Evolutionary conservation across 352 stramenopile species (phyloP).

Genomic region (Globisporangium parvum): DNA sequence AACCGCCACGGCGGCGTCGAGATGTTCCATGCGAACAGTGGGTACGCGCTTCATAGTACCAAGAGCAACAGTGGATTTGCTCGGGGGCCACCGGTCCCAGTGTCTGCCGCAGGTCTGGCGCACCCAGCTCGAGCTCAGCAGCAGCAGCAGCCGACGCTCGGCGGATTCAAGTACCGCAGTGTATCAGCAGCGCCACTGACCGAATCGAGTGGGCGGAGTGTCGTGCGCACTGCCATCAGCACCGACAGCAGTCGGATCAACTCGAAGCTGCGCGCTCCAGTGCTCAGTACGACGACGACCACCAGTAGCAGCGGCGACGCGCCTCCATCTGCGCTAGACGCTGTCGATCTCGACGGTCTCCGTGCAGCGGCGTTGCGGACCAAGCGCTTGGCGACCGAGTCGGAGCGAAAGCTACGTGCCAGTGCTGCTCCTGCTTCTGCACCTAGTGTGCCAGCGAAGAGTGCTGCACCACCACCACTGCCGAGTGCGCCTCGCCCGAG

Average conservation of each 20-base stretch:
- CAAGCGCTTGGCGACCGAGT: slow-evolving; percentile 23
- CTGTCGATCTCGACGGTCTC: slow-evolving; percentile 59
- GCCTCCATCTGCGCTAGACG: neutral
- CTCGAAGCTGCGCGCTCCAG: slow-evolving; percentile 3
- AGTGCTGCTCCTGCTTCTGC: too few species aligned
- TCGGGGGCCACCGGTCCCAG: neutral
- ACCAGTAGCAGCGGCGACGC: slow-evolving; percentile 11
- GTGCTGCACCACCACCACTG: slow-evolving; percentile 7
- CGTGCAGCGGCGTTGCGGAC: slow-evolving; percentile 56
- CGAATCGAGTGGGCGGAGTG: too few species aligned
- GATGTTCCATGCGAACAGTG: slow-evolving; percentile 28
- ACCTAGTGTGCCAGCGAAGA: too few species aligned
- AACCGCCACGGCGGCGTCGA: slow-evolving; percentile 58
- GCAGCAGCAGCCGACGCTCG: slow-evolving; percentile 10
- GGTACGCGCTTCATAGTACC: neutral
- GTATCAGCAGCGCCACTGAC: neutral
- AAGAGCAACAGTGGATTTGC: too few species aligned
- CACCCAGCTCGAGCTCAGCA: neutral
- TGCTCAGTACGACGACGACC: slow-evolving; percentile 13
- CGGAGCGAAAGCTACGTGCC: neutral
- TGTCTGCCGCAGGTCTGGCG: too few species aligned
- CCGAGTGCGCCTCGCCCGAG: neutral
- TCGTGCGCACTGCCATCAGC: too few species aligned
- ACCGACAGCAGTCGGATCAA: too few species aligned
- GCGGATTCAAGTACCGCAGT: slow-evolving; percentile 41